Percentiles rank a stretch among this genome's conserved stretches.
phyloP scores from a whole-genome alignment of 257 asterid genomes.

The Echium plantagineum region DNA sequence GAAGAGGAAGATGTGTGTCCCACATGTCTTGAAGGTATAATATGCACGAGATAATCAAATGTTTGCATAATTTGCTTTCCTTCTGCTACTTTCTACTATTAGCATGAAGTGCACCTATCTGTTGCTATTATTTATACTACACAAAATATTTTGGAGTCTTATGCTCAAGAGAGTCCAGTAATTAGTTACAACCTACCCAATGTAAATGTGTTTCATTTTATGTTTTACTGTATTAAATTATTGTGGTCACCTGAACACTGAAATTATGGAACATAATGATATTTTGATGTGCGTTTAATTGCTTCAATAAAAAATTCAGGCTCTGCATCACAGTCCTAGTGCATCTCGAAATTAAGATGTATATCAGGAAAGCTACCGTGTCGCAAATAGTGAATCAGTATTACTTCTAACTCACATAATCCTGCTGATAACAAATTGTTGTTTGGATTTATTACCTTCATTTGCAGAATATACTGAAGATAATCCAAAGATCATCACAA shows the following conservation, averaged over 20 bases:
- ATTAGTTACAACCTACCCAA: not conserved
- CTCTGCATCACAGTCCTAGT: not conserved
- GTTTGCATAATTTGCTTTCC: not conserved
- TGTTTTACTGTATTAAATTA: too few relatives aligned
- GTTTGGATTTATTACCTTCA: not conserved
- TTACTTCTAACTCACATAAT: not conserved
- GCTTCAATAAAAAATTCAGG: not conserved
- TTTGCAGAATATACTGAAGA: slow-evolving; percentile 12
- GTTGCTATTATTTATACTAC: not conserved
- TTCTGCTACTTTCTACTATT: not conserved
- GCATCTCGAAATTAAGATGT: not conserved
- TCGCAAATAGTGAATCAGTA: too few relatives aligned
- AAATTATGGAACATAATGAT: not conserved
- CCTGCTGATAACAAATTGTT: not conserved
- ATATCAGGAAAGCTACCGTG: not conserved
- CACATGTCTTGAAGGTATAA: slow-evolving; percentile 61
- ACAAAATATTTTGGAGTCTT: not conserved
- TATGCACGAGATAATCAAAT: not conserved
- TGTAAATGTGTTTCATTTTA: not conserved
- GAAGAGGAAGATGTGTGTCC: slow-evolving; percentile 70
- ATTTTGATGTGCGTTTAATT: not conserved
- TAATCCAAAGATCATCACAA: slow-evolving; percentile 12
- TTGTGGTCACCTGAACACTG: not conserved
- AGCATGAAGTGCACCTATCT: not conserved
- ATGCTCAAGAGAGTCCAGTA: not conserved